Conservation (phyloP, 2,329 filamentous ascomycete species). For the Trichophyton benhamiae region DNA sequence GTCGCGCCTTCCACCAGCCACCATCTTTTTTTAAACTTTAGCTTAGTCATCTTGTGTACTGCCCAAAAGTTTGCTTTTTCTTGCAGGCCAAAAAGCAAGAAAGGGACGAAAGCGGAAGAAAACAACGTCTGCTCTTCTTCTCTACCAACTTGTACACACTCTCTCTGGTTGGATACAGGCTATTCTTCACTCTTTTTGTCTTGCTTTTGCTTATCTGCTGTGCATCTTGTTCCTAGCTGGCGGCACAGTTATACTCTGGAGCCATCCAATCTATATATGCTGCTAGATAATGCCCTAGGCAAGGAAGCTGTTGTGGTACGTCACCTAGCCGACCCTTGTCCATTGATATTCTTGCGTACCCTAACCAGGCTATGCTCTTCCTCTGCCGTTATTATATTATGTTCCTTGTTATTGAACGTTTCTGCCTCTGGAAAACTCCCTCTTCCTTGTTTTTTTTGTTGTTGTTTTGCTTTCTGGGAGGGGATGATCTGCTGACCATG, state of each 20-base stretch:
- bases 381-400: not conserved
- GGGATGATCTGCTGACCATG: not conserved
- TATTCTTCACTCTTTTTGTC: not conserved
- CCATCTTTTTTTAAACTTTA: not conserved
- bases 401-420: not conserved
- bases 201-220: not conserved
- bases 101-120: not conserved
- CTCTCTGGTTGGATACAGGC: not conserved
- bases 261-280: not conserved
- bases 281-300: not conserved
- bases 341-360: not conserved
- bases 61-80: not conserved
- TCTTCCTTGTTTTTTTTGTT: not conserved
- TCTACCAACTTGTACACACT: not conserved
- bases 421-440: not conserved
- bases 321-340: conserved; percentile 3
- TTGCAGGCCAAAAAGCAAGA: not conserved
- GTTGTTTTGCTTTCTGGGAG: not conserved
- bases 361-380: not conserved
- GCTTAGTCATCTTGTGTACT: not conserved
- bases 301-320: conserved; percentile 6
- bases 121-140: not conserved
- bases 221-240: not conserved
- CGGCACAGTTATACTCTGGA: not conserved
- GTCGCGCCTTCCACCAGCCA: not conserved